These are phyloP conservation scores for Aspergillus thermomutatus DNA, from an alignment of 2,329 filamentous ascomycete genomes.

Conservation along the genomic window DNA sequence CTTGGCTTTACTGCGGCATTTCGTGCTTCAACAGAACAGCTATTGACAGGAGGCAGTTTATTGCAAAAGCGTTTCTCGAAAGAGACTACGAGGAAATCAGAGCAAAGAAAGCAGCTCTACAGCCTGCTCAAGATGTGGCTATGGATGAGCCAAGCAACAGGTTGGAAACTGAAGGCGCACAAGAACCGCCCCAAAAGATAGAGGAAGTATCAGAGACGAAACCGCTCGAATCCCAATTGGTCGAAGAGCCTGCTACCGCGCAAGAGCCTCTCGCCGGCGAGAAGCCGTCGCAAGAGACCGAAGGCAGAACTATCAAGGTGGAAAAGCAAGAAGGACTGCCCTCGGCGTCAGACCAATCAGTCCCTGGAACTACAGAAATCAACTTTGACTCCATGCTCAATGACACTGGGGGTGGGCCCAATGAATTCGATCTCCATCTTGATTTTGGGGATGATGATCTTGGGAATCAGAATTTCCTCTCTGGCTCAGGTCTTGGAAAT, in stretches of 20 bases:
- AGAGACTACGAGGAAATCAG: slow-evolving; percentile 38
- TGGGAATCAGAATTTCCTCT: slow-evolving; percentile 37
- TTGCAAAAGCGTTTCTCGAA: slow-evolving; percentile 43
- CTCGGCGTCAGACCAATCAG: slow-evolving; percentile 19
- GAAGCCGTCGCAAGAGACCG: slow-evolving; percentile 6
- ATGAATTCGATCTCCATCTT: slow-evolving; percentile 39
- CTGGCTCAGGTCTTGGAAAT: slow-evolving; percentile 29
- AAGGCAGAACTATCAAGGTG: slow-evolving; percentile 19
- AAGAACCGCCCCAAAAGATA: slow-evolving; percentile 16
- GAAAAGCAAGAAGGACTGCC: slow-evolving; percentile 19
- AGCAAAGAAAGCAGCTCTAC: slow-evolving; percentile 29
- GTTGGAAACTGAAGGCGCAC: slow-evolving; percentile 12
- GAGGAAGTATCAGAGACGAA: slow-evolving; percentile 13
- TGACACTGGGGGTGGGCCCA: slow-evolving; percentile 24
- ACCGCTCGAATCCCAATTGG: slow-evolving; percentile 16
- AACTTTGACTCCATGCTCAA: slow-evolving; percentile 42
- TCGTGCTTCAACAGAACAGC: neutral
- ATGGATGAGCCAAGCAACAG: slow-evolving; percentile 25
- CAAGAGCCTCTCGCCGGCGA: slow-evolving; percentile 14
- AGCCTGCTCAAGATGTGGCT: slow-evolving; percentile 25
- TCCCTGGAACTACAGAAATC: slow-evolving; percentile 29
- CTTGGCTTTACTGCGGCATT: neutral
- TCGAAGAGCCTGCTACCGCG: slow-evolving; percentile 8
- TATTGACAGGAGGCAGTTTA: slow-evolving; percentile 30
- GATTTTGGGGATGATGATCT: slow-evolving; percentile 39